Percentiles rank a stretch among this genome's conserved stretches.
Conservation (phyloP, 176 grass and related monocot species). For the Avena eriantha region DNA sequence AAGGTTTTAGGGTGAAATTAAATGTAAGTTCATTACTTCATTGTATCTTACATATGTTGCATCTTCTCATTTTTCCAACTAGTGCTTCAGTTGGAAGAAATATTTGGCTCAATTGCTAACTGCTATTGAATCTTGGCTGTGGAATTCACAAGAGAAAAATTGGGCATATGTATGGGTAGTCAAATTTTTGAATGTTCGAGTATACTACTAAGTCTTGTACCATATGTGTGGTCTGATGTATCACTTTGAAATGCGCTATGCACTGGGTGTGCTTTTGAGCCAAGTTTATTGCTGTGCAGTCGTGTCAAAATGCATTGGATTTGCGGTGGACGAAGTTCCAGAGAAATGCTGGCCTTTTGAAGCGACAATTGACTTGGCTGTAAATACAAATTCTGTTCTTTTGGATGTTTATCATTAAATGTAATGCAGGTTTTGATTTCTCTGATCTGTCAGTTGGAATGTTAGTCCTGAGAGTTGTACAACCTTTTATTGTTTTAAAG, state of each 20-base stretch:
- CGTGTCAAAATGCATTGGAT: conserved; percentile 80
- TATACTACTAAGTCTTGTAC: background rate
- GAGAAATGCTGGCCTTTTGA: conserved; percentile 83
- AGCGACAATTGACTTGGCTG: conserved; percentile 89
- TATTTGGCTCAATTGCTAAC: conserved; percentile 5
- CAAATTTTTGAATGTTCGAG: conserved; percentile 19
- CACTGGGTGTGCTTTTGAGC: conserved; percentile 16
- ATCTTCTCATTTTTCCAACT: conserved; percentile 9
- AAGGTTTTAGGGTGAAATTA: conserved; percentile 74
- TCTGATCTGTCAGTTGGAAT: background rate
- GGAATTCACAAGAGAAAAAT: background rate
- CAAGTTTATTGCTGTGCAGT: conserved; percentile 50
- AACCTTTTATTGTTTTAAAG: conserved; percentile 50
- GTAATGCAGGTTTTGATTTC: conserved; percentile 15
- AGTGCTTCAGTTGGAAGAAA: background rate
- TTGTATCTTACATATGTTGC: background rate
- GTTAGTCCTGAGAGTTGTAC: conserved; percentile 26
- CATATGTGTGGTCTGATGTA: conserved; percentile 15
- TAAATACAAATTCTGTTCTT: conserved; percentile 51
- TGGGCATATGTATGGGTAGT: background rate
- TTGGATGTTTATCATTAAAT: conserved; percentile 13
- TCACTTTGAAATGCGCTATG: background rate
- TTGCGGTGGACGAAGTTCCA: conserved; percentile 85
- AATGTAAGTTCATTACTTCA: conserved; percentile 58
- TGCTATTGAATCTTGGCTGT: background rate